phyloP scores from a whole-genome alignment of 805 yeast species.

The Saturnispora zaruensis region DNA sequence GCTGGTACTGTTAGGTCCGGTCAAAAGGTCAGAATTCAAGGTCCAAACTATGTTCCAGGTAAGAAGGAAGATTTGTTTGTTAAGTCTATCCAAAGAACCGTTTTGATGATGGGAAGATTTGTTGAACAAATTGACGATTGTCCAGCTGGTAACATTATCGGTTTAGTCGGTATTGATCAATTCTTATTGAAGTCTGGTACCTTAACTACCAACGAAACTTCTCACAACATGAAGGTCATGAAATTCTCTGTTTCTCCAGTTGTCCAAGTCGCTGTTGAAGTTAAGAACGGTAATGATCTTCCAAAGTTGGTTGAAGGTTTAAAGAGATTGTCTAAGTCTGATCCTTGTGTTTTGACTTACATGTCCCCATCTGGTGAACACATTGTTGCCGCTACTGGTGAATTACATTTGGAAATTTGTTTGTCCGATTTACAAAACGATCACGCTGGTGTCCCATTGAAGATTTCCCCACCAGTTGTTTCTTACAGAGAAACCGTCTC shows the following conservation, averaged over 20 bases:
- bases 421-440: conserved; percentile 91
- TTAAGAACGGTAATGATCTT: conserved; percentile 97
- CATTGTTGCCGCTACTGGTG: conserved; percentile 99
- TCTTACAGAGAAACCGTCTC: conserved; percentile 98
- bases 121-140: conserved; percentile 98
- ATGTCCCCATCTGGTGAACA: conserved; percentile 98
- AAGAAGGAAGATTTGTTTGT: conserved; percentile 95
- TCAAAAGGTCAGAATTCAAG: conserved; percentile 99
- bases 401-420: conserved; percentile 98
- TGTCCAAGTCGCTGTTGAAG: conserved; percentile 99
- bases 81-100: conserved; percentile 98
- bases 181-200: conserved; percentile 99
- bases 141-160: conserved; percentile 99
- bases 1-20: conserved; percentile 99
- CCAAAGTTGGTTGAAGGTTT: conserved; percentile 99
- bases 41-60: conserved; percentile 99
- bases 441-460: conserved; percentile 99
- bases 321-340: conserved; percentile 98
- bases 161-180: conserved; percentile 99
- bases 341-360: conserved; percentile 90
- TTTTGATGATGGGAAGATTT: conserved; percentile 98
- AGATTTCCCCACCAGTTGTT: conserved; percentile 96
- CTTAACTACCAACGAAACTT: conserved; percentile 88
- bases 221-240: conserved; percentile 99
- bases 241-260: conserved; percentile 99